phyloP scores from a whole-genome alignment of 73 alveolate genomes.

The Tetrahymena thermophila region DNA sequence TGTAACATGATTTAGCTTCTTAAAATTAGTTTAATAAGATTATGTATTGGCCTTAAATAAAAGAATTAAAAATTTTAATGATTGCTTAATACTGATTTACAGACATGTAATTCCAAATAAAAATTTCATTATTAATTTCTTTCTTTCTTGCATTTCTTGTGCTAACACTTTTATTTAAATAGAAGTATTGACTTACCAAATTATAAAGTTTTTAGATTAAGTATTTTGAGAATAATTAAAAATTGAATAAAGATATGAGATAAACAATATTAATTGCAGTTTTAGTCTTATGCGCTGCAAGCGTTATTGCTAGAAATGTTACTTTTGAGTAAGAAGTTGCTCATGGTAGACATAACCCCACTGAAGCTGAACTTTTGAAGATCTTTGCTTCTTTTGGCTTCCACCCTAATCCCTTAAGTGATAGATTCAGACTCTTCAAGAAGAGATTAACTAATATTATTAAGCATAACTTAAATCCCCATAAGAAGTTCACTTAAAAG shows the following conservation, averaged over 20 bases:
- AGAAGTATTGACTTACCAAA: not conserved
- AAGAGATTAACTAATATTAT: not conserved
- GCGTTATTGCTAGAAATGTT: not conserved
- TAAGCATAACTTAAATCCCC: not conserved
- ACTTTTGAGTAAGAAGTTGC: not conserved
- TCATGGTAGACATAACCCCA: not conserved
- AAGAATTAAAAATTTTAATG: not conserved
- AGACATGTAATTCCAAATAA: not conserved
- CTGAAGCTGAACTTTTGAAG: not conserved
- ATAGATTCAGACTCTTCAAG: not conserved
- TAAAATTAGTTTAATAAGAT: no score
- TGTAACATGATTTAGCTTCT: not conserved
- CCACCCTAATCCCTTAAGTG: not conserved
- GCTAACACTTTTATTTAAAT: not conserved
- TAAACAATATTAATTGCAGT: not conserved
- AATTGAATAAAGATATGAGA: not conserved
- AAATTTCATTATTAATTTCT: not conserved
- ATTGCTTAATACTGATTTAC: not conserved
- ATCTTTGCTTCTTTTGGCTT: not conserved
- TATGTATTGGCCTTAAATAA: not conserved
- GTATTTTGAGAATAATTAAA: not conserved
- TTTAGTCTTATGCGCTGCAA: not conserved
- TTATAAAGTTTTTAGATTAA: not conserved
- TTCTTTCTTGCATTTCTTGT: no score
- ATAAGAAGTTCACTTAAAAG: not conserved